A percentile compares a stretch with the other conserved stretches of the same genome.
phyloP scores from a whole-genome alignment of 169 alveolate species.

The Plasmodium reichenowi region DNA sequence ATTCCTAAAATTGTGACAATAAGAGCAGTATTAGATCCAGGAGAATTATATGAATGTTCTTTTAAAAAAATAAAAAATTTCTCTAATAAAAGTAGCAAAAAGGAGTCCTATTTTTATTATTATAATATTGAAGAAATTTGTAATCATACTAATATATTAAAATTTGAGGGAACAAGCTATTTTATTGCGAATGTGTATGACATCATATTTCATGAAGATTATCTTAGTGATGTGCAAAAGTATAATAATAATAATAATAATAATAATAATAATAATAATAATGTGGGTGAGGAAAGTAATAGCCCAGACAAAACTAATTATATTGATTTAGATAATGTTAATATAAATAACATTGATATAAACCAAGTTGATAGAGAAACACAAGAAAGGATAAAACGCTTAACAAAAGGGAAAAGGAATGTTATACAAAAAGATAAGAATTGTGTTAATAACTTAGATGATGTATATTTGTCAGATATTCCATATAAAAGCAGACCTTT shows the following conservation, averaged over 20 bases:
- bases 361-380: constrained; percentile 69
- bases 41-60: constrained; percentile 82
- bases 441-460: background rate
- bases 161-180: constrained; percentile 74
- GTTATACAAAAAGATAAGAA: background rate
- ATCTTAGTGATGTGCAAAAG: constrained; percentile 28
- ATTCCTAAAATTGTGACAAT: constrained; percentile 88
- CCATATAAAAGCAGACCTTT: constrained; percentile 9
- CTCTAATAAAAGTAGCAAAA: constrained; percentile 48
- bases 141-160: constrained; percentile 76
- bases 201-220: constrained; percentile 87
- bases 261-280: constrained; percentile 20
- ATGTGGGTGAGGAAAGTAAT: background rate
- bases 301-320: constrained; percentile 15
- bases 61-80: constrained; percentile 49
- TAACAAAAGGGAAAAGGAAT: background rate
- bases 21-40: constrained; percentile 88
- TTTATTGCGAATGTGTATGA: constrained; percentile 86
- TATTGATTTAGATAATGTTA: constrained; percentile 3
- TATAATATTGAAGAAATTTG: constrained; percentile 84
- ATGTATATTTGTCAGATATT: background rate
- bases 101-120: constrained; percentile 79
- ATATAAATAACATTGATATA: constrained; percentile 19
- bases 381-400: constrained; percentile 60
- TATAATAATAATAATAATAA: constrained; percentile 16